Evolutionary conservation across 2,329 filamentous ascomycete genomes (phyloP).

Genomic region (Diplocarpon mali): DNA sequence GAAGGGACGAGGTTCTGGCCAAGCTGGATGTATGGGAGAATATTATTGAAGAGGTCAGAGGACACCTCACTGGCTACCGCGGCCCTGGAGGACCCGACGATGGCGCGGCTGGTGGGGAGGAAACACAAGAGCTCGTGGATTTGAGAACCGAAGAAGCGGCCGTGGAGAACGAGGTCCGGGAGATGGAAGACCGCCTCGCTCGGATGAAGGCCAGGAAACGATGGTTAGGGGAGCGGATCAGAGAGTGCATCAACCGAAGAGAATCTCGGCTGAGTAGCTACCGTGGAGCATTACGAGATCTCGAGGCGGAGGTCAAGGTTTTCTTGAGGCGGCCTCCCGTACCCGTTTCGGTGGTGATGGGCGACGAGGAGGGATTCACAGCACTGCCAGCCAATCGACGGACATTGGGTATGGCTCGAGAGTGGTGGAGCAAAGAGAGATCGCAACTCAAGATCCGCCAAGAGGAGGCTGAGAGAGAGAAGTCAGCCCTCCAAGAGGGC

Average conservation of each 20-base stretch:
- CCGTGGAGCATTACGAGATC: conserved; percentile 51
- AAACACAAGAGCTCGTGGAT: conserved; percentile 47
- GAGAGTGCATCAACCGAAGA: conserved; percentile 50
- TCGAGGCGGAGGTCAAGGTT: conserved; percentile 49
- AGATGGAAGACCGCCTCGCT: conserved; percentile 52
- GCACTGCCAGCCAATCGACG: conserved; percentile 51
- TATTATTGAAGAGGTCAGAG: conserved; percentile 29
- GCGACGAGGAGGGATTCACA: conserved; percentile 37
- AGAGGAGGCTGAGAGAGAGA: conserved; percentile 47
- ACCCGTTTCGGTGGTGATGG: conserved; percentile 15
- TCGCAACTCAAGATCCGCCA: conserved; percentile 43
- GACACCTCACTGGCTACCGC: conserved; percentile 42
- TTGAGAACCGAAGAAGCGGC: conserved; percentile 43
- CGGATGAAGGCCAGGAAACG: conserved; percentile 48
- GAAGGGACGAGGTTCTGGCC: conserved; percentile 45
- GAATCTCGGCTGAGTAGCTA: conserved; percentile 67
- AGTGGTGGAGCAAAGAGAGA: conserved; percentile 60
- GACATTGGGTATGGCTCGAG: conserved; percentile 58
- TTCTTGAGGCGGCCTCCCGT: conserved; percentile 47
- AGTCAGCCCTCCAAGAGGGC: conserved; percentile 55
- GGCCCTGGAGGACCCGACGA: conserved; percentile 36
- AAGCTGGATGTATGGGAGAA: conserved; percentile 44
- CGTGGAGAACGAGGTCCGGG: conserved; percentile 52
- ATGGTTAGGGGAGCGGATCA: conserved; percentile 48
- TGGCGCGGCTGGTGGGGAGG: conserved; percentile 35